Percentiles rank a stretch among this genome's conserved stretches.
These are phyloP conservation scores for Colletotrichum coccodes DNA, from an alignment of 2,329 filamentous ascomycete species.

Conservation along the genomic window DNA sequence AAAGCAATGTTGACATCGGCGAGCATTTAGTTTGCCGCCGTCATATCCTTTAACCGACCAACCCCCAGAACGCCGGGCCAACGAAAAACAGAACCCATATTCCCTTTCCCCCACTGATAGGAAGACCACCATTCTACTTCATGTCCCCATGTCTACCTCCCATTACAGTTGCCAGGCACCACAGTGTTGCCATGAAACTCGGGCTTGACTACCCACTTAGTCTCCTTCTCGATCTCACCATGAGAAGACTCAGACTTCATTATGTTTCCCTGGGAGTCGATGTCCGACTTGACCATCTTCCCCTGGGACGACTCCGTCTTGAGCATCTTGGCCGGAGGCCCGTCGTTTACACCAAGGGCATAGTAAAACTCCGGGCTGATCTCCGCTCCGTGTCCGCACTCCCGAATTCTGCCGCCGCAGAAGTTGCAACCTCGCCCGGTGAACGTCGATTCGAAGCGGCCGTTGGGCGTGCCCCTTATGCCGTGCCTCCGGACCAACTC, in stretches of 20 bases:
- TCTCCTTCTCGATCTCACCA: background rate
- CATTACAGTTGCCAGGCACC: background rate
- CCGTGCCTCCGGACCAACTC: background rate
- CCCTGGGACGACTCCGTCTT: background rate
- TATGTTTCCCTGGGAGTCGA: background rate
- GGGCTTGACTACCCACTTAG: background rate
- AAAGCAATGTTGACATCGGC: conserved; percentile 10
- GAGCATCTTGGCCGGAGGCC: background rate
- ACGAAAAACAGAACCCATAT: background rate
- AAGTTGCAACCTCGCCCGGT: background rate
- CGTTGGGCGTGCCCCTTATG: background rate
- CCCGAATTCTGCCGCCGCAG: background rate
- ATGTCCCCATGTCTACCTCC: background rate
- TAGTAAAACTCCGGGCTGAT: background rate
- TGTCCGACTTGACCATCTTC: background rate
- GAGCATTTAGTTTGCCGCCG: background rate
- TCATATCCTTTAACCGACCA: background rate
- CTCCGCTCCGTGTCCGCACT: background rate
- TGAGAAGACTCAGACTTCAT: background rate
- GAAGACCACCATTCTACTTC: background rate
- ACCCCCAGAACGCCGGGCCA: conserved; percentile 27
- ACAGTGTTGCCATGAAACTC: background rate
- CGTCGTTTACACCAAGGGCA: background rate
- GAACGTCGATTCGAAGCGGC: background rate
- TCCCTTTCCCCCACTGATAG: background rate